Percentiles rank a stretch among this genome's conserved stretches.
Evolutionary conservation across 306 rosid species (phyloP).

Genomic region (Dalbergia cochinchinensis): DNA sequence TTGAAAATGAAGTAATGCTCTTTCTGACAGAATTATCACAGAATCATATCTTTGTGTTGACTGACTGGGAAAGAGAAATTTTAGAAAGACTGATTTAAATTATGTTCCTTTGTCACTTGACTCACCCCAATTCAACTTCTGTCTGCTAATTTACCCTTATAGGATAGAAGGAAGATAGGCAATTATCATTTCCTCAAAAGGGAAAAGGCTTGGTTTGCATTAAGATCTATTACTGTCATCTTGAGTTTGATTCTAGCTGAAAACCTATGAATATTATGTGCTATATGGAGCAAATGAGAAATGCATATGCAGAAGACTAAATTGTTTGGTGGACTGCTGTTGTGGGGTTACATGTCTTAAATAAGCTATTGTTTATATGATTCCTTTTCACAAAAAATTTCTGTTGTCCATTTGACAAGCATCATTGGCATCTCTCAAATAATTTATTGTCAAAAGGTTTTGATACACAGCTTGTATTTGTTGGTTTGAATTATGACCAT

Average conservation of each 20-base stretch:
- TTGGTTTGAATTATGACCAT: background rate
- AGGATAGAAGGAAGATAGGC: background rate
- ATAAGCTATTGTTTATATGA: background rate
- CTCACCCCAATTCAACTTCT: background rate
- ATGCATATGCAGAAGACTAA: background rate
- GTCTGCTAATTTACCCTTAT: background rate
- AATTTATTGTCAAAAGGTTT: background rate
- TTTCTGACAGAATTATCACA: conserved; percentile 5
- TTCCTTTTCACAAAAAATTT: conserved; percentile 31
- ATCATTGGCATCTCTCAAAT: background rate
- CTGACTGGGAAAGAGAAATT: conserved; percentile 23
- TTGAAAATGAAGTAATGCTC: conserved; percentile 1
- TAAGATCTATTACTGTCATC: conserved; percentile 20
- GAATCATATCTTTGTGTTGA: conserved; percentile 1
- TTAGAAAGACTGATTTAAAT: conserved; percentile 22
- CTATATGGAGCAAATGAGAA: background rate
- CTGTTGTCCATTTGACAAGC: background rate
- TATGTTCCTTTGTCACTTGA: background rate
- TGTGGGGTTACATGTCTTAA: background rate
- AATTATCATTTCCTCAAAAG: background rate
- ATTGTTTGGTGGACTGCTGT: background rate
- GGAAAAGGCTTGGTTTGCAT: background rate
- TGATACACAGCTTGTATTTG: background rate
- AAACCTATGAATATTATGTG: background rate
- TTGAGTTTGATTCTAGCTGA: background rate